Evolutionary conservation across 257 asterid genomes (phyloP), one percentile per base, ranked within the genome.

Genomic region (Parsonsia alboflavescens): DNA sequence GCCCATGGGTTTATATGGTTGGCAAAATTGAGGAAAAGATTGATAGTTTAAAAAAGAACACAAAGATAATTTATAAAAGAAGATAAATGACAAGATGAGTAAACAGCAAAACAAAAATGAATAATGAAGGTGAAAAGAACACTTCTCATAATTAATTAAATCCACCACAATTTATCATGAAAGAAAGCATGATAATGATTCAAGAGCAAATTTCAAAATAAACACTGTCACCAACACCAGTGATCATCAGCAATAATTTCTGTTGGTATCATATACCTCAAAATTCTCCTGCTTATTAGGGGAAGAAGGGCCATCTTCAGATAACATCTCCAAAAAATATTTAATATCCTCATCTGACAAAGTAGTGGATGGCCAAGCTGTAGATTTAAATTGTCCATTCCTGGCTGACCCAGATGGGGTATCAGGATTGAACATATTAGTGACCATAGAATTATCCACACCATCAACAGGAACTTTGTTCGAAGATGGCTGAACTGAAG

Each of bases 331-430:
- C 61, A 92, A 76, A 10, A 88, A 45, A 74, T 68, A 68, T 66
- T 8, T 53, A 12, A 89, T 75, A 63, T 86, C 96, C 76, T 84
- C 85, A 75, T 80, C 74, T 54, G 80, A 80, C 19, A 53, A 45
- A 46, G 39, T 68, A 63, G 73, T 74, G 64, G 81, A 68, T 15
- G 76, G 83, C 68, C 59, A 74, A 49, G 75, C 74, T 45, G 83
- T 73, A 74, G 86, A 75, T 64, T 77, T 81, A 68, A 81, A 86
- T 44, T 78, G 79, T 24, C 78, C 83, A 63, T 72, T 52, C 67
- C 73, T 57, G 59, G 85, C 67, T 72, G 70, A 49, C 13, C 30
- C 79, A 50, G 74, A 62, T 16, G 77, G 67, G 68, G 28, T 73
- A 58, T 42, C 84, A 75, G 84, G 76, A 74, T 16, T 77, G 73